These are phyloP conservation scores for Noccaea caerulescens DNA, from an alignment of 345 rosid species.

Conservation along the genomic window DNA sequence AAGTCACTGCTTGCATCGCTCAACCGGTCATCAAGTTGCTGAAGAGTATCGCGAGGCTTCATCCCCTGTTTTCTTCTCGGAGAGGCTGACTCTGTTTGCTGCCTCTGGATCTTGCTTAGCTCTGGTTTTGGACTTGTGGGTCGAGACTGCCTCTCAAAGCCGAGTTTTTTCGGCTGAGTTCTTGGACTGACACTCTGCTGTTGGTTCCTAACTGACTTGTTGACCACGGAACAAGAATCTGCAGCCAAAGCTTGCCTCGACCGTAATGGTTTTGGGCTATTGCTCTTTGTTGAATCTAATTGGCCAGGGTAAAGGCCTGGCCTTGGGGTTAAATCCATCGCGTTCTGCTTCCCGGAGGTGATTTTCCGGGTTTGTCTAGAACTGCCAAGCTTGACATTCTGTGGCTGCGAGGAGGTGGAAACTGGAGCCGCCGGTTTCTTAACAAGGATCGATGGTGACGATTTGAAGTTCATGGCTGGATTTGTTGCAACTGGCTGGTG, in stretches of 20 bases:
- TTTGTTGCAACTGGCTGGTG: slow-evolving; percentile 45
- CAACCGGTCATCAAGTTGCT: slow-evolving; percentile 49
- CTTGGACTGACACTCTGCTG: slow-evolving; percentile 55
- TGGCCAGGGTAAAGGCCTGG: slow-evolving; percentile 44
- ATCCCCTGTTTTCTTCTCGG: slow-evolving; percentile 48
- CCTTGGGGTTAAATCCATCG: slow-evolving; percentile 57
- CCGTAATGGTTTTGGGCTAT: slow-evolving; percentile 41
- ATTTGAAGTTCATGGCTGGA: slow-evolving; percentile 47
- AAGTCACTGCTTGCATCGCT: slow-evolving; percentile 51
- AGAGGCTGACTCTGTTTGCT: slow-evolving; percentile 52
- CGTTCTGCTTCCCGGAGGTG: slow-evolving; percentile 47
- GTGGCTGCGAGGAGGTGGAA: slow-evolving; percentile 43
- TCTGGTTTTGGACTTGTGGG: slow-evolving; percentile 49
- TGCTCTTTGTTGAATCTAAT: slow-evolving; percentile 43
- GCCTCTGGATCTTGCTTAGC: slow-evolving; percentile 49
- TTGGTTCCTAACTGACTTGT: slow-evolving; percentile 48
- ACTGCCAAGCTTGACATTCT: slow-evolving; percentile 44
- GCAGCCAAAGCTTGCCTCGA: slow-evolving; percentile 43
- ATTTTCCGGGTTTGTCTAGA: slow-evolving; percentile 45
- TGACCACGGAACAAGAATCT: slow-evolving; percentile 42
- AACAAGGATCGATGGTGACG: slow-evolving; percentile 55
- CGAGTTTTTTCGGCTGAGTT: slow-evolving; percentile 57
- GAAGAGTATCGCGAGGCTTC: slow-evolving; percentile 44
- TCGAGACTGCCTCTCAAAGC: slow-evolving; percentile 52
- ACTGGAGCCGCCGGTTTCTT: slow-evolving; percentile 52